These are phyloP conservation scores for Aspergillus ruber DNA, from an alignment of 2,329 filamentous ascomycete genomes.

Conservation along the genomic window DNA sequence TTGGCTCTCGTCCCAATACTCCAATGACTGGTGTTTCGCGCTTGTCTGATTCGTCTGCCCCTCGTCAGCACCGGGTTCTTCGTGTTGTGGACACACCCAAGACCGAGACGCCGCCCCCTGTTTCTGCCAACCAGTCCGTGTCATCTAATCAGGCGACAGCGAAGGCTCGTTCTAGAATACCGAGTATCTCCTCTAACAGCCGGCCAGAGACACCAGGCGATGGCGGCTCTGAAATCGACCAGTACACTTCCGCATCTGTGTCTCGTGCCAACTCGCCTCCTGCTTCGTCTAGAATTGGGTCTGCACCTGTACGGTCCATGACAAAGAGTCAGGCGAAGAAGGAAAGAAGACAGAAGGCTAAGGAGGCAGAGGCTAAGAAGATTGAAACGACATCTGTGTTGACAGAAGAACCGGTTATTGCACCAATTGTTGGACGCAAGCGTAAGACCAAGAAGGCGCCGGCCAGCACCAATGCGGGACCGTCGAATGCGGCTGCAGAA, in stretches of 20 bases:
- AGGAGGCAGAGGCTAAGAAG: conserved; percentile 40
- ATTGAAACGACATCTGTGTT: conserved; percentile 27
- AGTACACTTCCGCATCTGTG: conserved; percentile 52
- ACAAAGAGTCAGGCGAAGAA: conserved; percentile 60
- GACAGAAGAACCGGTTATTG: conserved; percentile 50
- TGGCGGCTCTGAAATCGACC: conserved; percentile 52
- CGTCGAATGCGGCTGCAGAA: conserved; percentile 7
- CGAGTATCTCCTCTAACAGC: conserved; percentile 50
- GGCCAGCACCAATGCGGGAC: conserved; percentile 16
- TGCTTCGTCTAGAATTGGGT: conserved; percentile 48
- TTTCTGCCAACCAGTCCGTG: conserved; percentile 25
- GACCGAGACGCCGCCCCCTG: conserved; percentile 35
- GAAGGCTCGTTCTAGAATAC: conserved; percentile 28
- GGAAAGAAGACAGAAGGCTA: conserved; percentile 47
- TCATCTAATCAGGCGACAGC: conserved; percentile 23
- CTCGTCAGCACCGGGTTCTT: conserved; percentile 46
- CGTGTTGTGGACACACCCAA: conserved; percentile 53
- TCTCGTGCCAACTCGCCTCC: conserved; percentile 56
- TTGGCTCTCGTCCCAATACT: conserved; percentile 45
- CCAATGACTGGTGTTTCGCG: conserved; percentile 35
- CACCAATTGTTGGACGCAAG: conserved; percentile 58
- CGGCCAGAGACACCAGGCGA: conserved; percentile 57
- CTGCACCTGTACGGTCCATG: conserved; percentile 53
- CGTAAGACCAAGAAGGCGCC: conserved; percentile 50
- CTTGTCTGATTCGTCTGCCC: conserved; percentile 31